These are phyloP conservation scores for Penicillium sp. DNA, from an alignment of 2,329 filamentous ascomycete species.

Conservation along the genomic window DNA sequence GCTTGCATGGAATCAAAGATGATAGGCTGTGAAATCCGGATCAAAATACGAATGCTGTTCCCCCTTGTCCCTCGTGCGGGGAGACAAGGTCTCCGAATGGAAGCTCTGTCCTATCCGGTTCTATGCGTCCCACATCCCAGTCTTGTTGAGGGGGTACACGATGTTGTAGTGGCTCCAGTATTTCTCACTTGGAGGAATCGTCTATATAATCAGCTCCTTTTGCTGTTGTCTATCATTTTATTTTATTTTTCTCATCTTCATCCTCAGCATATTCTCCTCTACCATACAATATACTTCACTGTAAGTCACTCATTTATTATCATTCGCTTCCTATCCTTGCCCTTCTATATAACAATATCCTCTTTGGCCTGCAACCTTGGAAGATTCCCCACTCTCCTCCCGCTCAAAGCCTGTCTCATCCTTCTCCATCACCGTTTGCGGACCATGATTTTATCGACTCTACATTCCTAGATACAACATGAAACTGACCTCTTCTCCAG, in stretches of 20 bases:
- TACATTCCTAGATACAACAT: slow-evolving; percentile 2
- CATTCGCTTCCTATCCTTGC: background rate
- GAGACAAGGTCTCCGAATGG: slow-evolving; percentile 7
- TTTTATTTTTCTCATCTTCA: background rate
- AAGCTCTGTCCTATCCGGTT: background rate
- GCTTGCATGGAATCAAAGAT: background rate
- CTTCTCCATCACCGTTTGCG: slow-evolving; percentile 18
- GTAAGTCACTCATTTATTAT: background rate
- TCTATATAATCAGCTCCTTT: slow-evolving; percentile 6
- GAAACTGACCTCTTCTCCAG: slow-evolving; percentile 10
- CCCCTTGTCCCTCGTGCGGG: slow-evolving; percentile 8
- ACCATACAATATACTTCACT: background rate
- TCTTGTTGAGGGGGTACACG: background rate
- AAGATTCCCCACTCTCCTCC: slow-evolving; percentile 15
- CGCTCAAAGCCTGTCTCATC: slow-evolving; percentile 1
- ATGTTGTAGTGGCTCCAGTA: background rate
- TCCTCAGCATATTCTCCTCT: background rate
- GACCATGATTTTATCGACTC: slow-evolving; percentile 7
- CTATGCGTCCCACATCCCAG: background rate
- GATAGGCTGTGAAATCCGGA: background rate
- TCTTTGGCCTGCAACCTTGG: no score
- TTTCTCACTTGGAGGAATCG: background rate
- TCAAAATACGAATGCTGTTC: background rate
- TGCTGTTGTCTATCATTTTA: background rate
- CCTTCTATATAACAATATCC: no score